Conservation (phyloP, 2,329 filamentous ascomycete genomes). For the Periconia macrospinosa region DNA sequence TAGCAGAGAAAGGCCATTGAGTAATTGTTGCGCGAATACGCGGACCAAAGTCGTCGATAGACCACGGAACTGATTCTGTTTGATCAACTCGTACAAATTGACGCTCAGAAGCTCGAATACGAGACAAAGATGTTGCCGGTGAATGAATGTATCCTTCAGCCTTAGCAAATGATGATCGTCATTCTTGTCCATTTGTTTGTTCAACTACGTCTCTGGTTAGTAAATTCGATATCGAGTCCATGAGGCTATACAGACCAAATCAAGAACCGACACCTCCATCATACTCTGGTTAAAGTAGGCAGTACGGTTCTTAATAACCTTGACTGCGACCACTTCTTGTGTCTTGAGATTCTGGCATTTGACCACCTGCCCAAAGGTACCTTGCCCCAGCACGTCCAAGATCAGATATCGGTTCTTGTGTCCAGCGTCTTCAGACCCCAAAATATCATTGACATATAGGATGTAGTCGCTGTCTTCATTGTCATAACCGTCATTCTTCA, state of each 20-base stretch:
- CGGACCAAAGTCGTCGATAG: constrained; percentile 95
- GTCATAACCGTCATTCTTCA: constrained; percentile 98
- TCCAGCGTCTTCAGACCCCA: constrained; percentile 95
- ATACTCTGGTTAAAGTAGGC: constrained; percentile 99
- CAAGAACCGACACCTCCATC: constrained; percentile 99
- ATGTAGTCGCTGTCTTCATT: constrained; percentile 99
- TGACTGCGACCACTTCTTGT: constrained; percentile 96
- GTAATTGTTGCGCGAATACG: constrained; percentile 93
- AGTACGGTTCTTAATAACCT: constrained; percentile 98
- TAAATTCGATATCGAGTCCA: not conserved
- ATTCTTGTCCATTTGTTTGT: constrained; percentile 98
- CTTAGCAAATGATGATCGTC: constrained; percentile 95
- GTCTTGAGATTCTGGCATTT: constrained; percentile 99
- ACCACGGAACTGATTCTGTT: constrained; percentile 98
- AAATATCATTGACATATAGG: constrained; percentile 96
- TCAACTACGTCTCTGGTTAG: constrained; percentile 64
- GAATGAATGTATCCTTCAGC: constrained; percentile 97
- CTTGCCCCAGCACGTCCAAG: constrained; percentile 92
- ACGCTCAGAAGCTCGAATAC: constrained; percentile 97
- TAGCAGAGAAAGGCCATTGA: constrained; percentile 87
- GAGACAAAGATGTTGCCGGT: constrained; percentile 92
- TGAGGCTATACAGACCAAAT: constrained; percentile 65
- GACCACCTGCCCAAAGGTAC: constrained; percentile 97
- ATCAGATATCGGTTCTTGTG: constrained; percentile 99
- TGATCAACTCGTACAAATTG: constrained; percentile 97